These are phyloP conservation scores for Epichloe gansuensis DNA, from an alignment of 2,329 filamentous ascomycete genomes.

Conservation along the genomic window DNA sequence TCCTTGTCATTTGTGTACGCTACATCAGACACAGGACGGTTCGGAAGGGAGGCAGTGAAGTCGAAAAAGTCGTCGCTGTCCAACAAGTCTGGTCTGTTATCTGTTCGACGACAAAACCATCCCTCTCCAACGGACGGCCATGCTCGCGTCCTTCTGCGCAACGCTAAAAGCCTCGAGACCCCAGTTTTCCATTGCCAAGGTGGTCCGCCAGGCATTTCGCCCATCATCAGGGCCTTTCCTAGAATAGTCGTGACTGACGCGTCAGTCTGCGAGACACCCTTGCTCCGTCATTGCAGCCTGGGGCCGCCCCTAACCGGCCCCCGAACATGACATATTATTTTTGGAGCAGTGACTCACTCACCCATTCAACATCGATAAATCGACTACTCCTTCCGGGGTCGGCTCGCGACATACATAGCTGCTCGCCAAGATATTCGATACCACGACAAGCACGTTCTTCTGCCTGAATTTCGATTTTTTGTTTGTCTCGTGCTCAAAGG, in stretches of 20 bases:
- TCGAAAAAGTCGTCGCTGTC: background rate
- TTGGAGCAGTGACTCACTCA: background rate
- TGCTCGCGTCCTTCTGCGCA: background rate
- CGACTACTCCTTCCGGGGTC: background rate
- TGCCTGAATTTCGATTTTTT: no score
- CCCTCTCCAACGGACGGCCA: background rate
- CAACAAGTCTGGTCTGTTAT: no score
- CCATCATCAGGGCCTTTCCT: background rate
- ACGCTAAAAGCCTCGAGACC: background rate
- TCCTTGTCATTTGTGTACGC: background rate
- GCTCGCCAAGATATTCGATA: background rate
- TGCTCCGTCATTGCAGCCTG: background rate
- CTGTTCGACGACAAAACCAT: no score
- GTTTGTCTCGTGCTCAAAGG: no score
- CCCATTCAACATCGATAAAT: no score
- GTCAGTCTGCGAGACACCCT: no score
- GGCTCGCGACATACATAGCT: background rate
- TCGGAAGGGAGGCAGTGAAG: background rate
- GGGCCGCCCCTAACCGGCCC: background rate
- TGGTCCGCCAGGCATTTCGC: constrained; percentile 3
- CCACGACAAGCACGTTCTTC: no score
- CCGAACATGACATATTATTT: background rate
- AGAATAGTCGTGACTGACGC: no score
- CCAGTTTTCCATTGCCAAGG: background rate
- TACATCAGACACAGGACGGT: background rate